phyloP scores from a whole-genome alignment of 2,329 filamentous ascomycete species.

The Hymenoscyphus infarciens region DNA sequence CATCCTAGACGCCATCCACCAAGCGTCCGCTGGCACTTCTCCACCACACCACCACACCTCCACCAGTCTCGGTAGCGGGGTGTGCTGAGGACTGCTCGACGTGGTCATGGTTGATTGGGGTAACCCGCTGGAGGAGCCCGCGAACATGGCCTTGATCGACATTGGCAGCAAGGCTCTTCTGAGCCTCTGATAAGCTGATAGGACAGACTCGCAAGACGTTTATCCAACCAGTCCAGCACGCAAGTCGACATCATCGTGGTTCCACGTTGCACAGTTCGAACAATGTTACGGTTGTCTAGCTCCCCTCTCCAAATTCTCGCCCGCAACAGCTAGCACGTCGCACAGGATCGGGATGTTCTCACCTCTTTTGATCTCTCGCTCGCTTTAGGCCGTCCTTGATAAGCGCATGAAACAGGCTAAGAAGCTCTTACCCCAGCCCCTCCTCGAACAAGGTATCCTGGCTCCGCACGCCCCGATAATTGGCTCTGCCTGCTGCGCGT shows the following conservation, averaged over 20 bases:
- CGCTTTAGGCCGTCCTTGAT: conserved; percentile 15
- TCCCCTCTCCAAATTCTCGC: neutral
- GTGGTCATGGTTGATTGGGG: conserved; percentile 34
- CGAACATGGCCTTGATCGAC: conserved; percentile 22
- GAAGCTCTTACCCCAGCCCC: conserved; percentile 22
- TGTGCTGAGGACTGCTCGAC: conserved; percentile 20
- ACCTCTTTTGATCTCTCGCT: conserved; percentile 9
- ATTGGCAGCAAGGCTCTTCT: conserved; percentile 13
- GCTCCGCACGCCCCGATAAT: conserved; percentile 22
- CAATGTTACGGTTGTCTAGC: conserved; percentile 2
- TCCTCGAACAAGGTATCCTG: conserved; percentile 15
- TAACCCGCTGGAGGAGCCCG: conserved; percentile 23
- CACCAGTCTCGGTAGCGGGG: conserved; percentile 15
- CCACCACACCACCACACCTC: conserved; percentile 3
- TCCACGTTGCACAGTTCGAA: conserved; percentile 6
- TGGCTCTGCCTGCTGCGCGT: conserved; percentile 31
- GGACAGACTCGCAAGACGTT: conserved; percentile 10
- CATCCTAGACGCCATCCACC: conserved; percentile 20
- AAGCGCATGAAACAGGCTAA: conserved; percentile 33
- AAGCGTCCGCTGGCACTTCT: neutral
- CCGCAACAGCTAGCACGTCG: neutral
- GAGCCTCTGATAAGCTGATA: conserved; percentile 25
- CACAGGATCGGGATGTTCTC: conserved; percentile 6
- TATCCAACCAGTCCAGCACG: conserved; percentile 9
- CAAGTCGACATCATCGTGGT: conserved; percentile 11